Evolutionary conservation across 2,329 filamentous ascomycete species (phyloP), one percentile per base, ranked within the genome.

Genomic region (Coniochaeta sp.): DNA sequence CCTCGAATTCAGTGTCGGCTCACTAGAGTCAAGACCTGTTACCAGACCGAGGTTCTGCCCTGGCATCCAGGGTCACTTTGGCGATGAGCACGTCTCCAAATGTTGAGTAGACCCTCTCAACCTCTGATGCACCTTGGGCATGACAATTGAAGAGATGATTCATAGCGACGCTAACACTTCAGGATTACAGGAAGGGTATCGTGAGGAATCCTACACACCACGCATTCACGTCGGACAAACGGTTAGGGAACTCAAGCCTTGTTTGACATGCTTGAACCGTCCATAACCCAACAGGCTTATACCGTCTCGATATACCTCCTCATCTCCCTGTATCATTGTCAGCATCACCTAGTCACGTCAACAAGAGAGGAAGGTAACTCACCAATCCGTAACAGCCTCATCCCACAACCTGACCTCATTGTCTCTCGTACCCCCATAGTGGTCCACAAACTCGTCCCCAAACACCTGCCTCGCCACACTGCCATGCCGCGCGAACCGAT

Each of bases 321-420:
- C 72, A 91, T 81, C 73, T 93, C 89, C 89, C 88, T 89, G 64
- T 44, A 36, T 8, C 31, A 36, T 7, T 31, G 17, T 38, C 16
- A 57, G 54, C 22, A 19, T 12, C 34, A 34, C 9, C 31, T 4
- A 28, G 12, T 8, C 17, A 31, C 9, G 12, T 38, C 54, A 24
- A 22, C 16, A 28, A 22, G 31, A 17, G 19, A 33, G 11, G 17
- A 14, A 36, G 50, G 34, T 36, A 40, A 86, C 89, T 73, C 81
- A 93, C 92, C 93, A 98, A 74, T 98, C 95, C 22, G 95, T 98
- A 6, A 98, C 93, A 1, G 93, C 93, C 73, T 98, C 93, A 68
- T 98, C 93, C 89, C 90, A 99, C 22, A 96, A 76, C 63, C 90
- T 80, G 61, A 95, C 83, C 76, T 99, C 95, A 74, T 99, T 93